These are phyloP conservation scores for Helicosporidium sp. DNA, from an alignment of 139 green algal species.

Conservation along the genomic window DNA sequence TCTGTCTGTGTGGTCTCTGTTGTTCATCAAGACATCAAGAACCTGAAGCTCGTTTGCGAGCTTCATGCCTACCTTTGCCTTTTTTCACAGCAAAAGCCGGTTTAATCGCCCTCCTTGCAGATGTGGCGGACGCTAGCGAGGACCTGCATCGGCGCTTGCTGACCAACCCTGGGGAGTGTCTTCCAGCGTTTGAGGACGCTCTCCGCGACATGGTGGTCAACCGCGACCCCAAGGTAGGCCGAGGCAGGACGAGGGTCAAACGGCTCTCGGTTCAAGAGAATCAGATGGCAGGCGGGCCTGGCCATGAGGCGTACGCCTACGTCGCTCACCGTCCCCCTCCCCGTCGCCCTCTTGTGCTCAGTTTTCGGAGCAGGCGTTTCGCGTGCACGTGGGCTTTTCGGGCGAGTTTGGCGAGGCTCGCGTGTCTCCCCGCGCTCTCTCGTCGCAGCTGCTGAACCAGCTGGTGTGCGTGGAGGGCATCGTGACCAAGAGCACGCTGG, in stretches of 20 bases:
- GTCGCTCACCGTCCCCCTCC: background rate
- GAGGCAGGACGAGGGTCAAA: no score
- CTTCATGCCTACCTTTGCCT: no score
- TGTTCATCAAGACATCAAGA: no score
- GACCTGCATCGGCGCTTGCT: conserved; percentile 48
- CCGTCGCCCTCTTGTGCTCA: conserved; percentile 3
- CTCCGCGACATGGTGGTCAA: conserved; percentile 45
- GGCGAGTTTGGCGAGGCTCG: conserved; percentile 76
- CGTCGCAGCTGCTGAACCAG: conserved; percentile 43
- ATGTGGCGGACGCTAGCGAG: conserved; percentile 58
- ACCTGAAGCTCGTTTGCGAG: no score
- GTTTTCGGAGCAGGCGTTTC: conserved; percentile 14
- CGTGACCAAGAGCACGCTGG: conserved; percentile 74
- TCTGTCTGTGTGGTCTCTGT: no score
- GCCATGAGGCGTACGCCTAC: no score
- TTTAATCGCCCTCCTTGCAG: conserved; percentile 3
- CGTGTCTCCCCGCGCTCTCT: conserved; percentile 50
- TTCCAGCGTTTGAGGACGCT: conserved; percentile 73
- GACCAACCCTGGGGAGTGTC: conserved; percentile 41
- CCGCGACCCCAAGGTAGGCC: conserved; percentile 15
- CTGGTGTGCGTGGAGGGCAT: conserved; percentile 86
- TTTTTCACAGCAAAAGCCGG: no score
- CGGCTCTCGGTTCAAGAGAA: no score
- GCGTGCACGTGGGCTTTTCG: conserved; percentile 53
- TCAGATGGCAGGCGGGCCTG: no score